Conservation (phyloP, 768 basidiomycete species). For the Russula abietina region DNA sequence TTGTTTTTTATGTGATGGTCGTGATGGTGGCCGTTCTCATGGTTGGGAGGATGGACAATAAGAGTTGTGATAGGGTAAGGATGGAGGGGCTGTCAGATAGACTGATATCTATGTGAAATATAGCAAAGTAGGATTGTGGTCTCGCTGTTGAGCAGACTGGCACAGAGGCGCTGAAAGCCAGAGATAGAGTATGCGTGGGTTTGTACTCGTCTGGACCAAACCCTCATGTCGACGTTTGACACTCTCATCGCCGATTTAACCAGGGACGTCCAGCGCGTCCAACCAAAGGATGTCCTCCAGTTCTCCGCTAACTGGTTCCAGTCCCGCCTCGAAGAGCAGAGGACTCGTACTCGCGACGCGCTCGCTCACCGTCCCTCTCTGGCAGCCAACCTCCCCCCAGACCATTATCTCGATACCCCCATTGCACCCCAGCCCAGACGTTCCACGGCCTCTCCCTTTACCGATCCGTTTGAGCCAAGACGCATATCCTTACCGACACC, state of each 20-base stretch:
- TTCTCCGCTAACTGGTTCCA: slow-evolving; percentile 96
- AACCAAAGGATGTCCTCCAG: slow-evolving; percentile 88
- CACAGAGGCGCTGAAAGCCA: not conserved
- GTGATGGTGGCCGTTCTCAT: not conserved
- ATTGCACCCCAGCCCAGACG: slow-evolving; percentile 32
- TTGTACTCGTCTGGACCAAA: not conserved
- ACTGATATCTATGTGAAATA: not conserved
- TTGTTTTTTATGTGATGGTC: not conserved
- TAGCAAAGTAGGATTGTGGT: not conserved
- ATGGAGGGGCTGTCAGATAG: not conserved
- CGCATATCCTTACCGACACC: slow-evolving; percentile 51
- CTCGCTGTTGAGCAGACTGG: not conserved
- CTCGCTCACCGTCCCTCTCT: slow-evolving; percentile 49
- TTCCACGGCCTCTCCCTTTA: slow-evolving; percentile 50
- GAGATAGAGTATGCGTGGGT: not conserved
- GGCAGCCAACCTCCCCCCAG: slow-evolving; percentile 47
- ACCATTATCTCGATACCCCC: slow-evolving; percentile 54
- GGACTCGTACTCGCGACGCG: slow-evolving; percentile 63
- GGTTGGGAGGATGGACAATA: not conserved
- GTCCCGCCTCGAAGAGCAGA: slow-evolving; percentile 76
- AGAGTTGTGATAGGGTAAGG: not conserved
- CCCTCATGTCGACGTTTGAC: slow-evolving; percentile 68
- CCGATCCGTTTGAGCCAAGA: slow-evolving; percentile 42
- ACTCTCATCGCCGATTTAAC: slow-evolving; percentile 77
- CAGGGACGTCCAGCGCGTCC: slow-evolving; percentile 77